Percentiles rank a stretch among this genome's conserved stretches.
Evolutionary conservation across 495 filamentous ascomycete species (phyloP).

Genomic region (Hyphodiscus hymeniophilus): DNA sequence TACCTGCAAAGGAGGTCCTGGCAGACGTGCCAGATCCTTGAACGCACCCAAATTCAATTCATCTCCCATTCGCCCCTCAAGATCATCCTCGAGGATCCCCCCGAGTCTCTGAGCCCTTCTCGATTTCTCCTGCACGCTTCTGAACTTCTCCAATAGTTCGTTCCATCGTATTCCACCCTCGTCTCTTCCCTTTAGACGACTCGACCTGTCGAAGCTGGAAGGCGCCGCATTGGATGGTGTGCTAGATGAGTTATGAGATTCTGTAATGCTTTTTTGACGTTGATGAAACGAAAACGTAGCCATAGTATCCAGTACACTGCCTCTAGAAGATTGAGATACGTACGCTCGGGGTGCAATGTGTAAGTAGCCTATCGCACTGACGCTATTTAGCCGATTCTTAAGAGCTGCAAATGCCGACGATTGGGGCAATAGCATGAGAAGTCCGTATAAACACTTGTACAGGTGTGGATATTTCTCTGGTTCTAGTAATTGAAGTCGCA

Average conservation of each 20-base stretch:
- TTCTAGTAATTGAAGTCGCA: conserved; percentile 95
- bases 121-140: conserved; percentile 75
- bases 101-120: conserved; percentile 35
- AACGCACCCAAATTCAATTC: conserved; percentile 33
- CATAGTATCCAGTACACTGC: conserved; percentile 32
- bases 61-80: conserved; percentile 30
- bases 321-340: conserved; percentile 38
- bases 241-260: conserved; percentile 29
- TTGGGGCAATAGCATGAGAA: conserved; percentile 96
- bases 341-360: conserved; percentile 80
- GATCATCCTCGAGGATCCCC: conserved; percentile 20
- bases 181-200: conserved; percentile 73
- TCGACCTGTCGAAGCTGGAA: conserved; percentile 65
- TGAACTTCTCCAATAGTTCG: conserved; percentile 96
- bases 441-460: conserved; percentile 96
- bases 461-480: conserved; percentile 93
- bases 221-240: conserved; percentile 36
- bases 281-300: conserved; percentile 26
- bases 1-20: conserved; percentile 29
- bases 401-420: conserved; percentile 93
- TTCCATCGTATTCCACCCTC: conserved; percentile 82
- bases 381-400: conserved; percentile 94
- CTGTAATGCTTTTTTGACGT: conserved; percentile 20
- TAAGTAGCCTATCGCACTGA: conserved; percentile 92
- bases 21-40: conserved; percentile 29